These are phyloP conservation scores for Hygrocybe punicea DNA, from an alignment of 768 basidiomycete species.

Conservation along the genomic window DNA sequence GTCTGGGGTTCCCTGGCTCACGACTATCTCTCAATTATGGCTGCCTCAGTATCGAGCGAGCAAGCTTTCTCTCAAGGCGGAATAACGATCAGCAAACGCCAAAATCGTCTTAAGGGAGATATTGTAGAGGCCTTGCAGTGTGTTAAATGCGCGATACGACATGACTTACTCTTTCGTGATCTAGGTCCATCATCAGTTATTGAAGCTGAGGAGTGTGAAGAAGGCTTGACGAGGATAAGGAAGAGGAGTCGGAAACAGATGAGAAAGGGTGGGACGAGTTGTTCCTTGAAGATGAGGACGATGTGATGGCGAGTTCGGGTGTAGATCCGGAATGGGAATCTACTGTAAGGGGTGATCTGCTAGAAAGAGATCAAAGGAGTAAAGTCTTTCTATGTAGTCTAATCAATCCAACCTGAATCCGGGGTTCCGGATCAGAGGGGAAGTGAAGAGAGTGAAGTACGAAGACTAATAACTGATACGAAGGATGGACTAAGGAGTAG, in stretches of 20 bases:
- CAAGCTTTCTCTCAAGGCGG: conserved; percentile 40
- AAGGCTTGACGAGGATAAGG: conserved; percentile 2
- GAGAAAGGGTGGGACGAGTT: conserved; percentile 8
- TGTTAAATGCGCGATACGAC: conserved; percentile 24
- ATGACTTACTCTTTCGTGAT: conserved; percentile 27
- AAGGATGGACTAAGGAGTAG: too few relatives aligned
- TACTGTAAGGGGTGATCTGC: too few relatives aligned
- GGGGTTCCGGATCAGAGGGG: too few relatives aligned
- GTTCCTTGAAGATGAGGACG: conserved; percentile 1
- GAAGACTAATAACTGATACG: too few relatives aligned
- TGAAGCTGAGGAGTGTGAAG: not conserved
- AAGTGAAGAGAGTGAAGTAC: too few relatives aligned
- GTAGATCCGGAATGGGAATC: too few relatives aligned
- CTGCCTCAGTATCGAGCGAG: conserved; percentile 39
- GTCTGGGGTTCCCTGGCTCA: conserved; percentile 36
- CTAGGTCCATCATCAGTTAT: conserved; percentile 5
- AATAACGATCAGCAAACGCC: conserved; percentile 37
- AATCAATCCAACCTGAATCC: too few relatives aligned
- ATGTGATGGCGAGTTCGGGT: too few relatives aligned
- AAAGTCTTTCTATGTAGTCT: too few relatives aligned
- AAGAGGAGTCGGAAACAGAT: conserved; percentile 5
- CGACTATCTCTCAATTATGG: conserved; percentile 40
- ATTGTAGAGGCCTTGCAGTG: conserved; percentile 35
- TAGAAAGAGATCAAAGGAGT: too few relatives aligned
- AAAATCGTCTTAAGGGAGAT: conserved; percentile 35